phyloP scores from a whole-genome alignment of 305 asterid genomes.

The Plantago coronopus region DNA sequence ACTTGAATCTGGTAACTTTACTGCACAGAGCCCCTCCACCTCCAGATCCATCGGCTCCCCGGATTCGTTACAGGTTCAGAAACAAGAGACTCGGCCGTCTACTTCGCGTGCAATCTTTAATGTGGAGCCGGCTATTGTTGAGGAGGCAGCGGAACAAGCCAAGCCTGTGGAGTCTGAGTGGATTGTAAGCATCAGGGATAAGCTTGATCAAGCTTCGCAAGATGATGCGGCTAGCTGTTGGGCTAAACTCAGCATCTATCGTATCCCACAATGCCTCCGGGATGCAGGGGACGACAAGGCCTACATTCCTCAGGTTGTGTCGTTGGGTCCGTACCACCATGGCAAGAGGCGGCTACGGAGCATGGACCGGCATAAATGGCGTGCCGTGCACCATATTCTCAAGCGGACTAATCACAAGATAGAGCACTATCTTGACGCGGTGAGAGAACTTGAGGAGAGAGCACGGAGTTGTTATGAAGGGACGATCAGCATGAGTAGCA shows the following conservation, averaged over 20 bases:
- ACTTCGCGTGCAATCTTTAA: constrained; percentile 23
- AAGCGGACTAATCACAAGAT: constrained; percentile 42
- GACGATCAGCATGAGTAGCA: constrained; percentile 40
- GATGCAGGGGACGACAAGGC: constrained; percentile 53
- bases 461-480: constrained; percentile 62
- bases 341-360: constrained; percentile 47
- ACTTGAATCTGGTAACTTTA: constrained; percentile 52
- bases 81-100: constrained; percentile 26
- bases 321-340: constrained; percentile 69
- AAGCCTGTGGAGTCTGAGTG: constrained; percentile 46
- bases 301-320: constrained; percentile 63
- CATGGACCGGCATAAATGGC: constrained; percentile 74
- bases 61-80: constrained; percentile 21
- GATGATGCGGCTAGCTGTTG: constrained; percentile 64
- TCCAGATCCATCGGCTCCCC: constrained; percentile 40
- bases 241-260: constrained; percentile 65
- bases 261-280: constrained; percentile 57
- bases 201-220: constrained; percentile 57
- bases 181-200: constrained; percentile 59
- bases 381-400: constrained; percentile 52
- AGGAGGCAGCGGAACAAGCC: constrained; percentile 16
- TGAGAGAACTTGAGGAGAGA: constrained; percentile 45
- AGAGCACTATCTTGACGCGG: constrained; percentile 40
- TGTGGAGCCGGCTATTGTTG: constrained; percentile 11
- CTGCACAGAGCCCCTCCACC: constrained; percentile 36